Evolutionary conservation across 2,329 filamentous ascomycete species (phyloP).

Genomic region (Setomelanomma holmii): DNA sequence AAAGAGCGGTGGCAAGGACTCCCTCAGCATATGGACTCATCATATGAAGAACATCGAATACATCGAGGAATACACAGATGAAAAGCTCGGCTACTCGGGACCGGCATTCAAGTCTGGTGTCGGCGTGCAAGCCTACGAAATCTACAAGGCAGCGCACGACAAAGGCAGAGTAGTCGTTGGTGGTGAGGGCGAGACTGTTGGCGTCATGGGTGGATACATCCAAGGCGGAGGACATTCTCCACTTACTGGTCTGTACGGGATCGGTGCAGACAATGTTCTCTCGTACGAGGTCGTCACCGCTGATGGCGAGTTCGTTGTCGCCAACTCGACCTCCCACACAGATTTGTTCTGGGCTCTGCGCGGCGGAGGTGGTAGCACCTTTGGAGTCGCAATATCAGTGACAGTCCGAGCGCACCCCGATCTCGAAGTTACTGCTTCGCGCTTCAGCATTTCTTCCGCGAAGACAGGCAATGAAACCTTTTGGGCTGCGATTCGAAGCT

Average conservation of each 20-base stretch:
- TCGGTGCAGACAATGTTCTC: slow-evolving; percentile 46
- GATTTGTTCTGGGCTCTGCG: slow-evolving; percentile 40
- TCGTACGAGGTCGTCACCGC: slow-evolving; percentile 44
- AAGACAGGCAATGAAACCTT: slow-evolving; percentile 46
- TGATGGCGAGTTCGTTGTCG: slow-evolving; percentile 30
- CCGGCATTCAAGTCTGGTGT: slow-evolving; percentile 63
- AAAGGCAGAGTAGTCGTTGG: slow-evolving; percentile 59
- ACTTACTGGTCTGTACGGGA: slow-evolving; percentile 55
- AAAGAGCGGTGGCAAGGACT: slow-evolving; percentile 43
- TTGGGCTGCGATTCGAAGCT: slow-evolving; percentile 40
- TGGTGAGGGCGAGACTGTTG: slow-evolving; percentile 60
- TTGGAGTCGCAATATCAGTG: slow-evolving; percentile 21
- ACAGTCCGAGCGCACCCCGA: slow-evolving; percentile 46
- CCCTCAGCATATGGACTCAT: slow-evolving; percentile 48
- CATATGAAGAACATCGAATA: slow-evolving; percentile 45
- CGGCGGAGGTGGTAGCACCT: slow-evolving; percentile 24
- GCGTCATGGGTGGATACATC: slow-evolving; percentile 55
- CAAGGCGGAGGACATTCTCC: slow-evolving; percentile 64
- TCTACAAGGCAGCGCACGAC: slow-evolving; percentile 59
- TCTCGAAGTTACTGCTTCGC: slow-evolving; percentile 37
- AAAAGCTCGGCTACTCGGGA: slow-evolving; percentile 50
- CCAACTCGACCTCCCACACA: slow-evolving; percentile 24
- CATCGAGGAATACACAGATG: slow-evolving; percentile 41
- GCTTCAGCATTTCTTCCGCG: slow-evolving; percentile 40
- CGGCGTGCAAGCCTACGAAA: slow-evolving; percentile 61